These are phyloP conservation scores for Coniochaeta sp. DNA, from an alignment of 2,329 filamentous ascomycete species.

Conservation along the genomic window DNA sequence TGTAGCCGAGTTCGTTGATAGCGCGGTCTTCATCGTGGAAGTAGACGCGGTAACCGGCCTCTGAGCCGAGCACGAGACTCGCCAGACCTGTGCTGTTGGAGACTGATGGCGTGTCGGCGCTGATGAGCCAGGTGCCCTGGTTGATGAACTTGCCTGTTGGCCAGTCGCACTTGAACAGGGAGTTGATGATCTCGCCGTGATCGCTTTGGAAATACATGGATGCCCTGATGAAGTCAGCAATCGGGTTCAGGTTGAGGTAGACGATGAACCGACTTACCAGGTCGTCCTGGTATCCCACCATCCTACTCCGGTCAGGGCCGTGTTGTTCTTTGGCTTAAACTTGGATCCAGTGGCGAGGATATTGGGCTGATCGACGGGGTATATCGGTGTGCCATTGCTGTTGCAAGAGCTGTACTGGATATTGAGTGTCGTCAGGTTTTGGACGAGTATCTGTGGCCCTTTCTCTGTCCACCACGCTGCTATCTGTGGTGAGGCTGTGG, in stretches of 20 bases:
- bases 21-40: slow-evolving; percentile 25
- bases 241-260: too few species aligned
- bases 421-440: slow-evolving; percentile 25
- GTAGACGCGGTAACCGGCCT: slow-evolving; percentile 28
- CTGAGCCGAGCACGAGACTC: slow-evolving; percentile 22
- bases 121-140: slow-evolving; percentile 23
- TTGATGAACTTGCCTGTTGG: slow-evolving; percentile 23
- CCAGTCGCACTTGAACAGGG: slow-evolving; percentile 25
- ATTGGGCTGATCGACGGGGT: slow-evolving; percentile 25
- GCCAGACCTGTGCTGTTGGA: slow-evolving; percentile 22
- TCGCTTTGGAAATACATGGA: slow-evolving; percentile 27
- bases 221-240: too few species aligned
- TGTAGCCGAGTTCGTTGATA: slow-evolving; percentile 26
- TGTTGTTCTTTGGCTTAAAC: slow-evolving; percentile 22
- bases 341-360: slow-evolving; percentile 14
- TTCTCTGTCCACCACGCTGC: slow-evolving; percentile 27
- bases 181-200: slow-evolving; percentile 23
- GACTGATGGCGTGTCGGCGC: slow-evolving; percentile 15
- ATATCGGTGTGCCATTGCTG: slow-evolving; percentile 20
- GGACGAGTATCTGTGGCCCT: slow-evolving; percentile 26
- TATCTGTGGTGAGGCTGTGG: slow-evolving; percentile 12
- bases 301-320: slow-evolving; percentile 25
- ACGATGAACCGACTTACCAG: slow-evolving; percentile 20
- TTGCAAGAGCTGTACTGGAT: slow-evolving; percentile 30
- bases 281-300: slow-evolving; percentile 22